A percentile compares a stretch with the other conserved stretches of the same genome.
These are phyloP conservation scores for Eucalyptus microcorys DNA, from an alignment of 345 rosid genomes.

Conservation along the genomic window DNA sequence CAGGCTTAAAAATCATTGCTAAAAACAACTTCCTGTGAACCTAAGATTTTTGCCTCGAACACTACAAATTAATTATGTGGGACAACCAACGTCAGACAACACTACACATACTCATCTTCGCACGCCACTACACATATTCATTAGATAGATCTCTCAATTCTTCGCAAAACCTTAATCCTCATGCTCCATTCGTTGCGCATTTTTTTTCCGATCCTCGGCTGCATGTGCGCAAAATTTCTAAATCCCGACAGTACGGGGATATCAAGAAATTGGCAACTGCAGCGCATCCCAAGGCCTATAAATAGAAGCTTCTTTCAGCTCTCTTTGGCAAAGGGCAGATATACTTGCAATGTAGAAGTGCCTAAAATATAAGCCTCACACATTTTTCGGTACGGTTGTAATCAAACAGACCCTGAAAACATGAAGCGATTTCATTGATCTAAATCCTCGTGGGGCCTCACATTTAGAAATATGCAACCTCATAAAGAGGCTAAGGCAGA, in stretches of 20 bases:
- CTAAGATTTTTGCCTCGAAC: background rate
- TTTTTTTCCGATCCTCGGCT: background rate
- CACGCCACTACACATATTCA: background rate
- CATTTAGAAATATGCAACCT: background rate
- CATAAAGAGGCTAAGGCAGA: background rate
- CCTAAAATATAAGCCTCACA: background rate
- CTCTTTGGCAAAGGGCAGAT: background rate
- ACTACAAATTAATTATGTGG: background rate
- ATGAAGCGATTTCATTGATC: background rate
- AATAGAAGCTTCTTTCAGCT: too few species aligned
- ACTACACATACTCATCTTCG: background rate
- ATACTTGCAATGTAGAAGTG: background rate
- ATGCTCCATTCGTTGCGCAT: background rate
- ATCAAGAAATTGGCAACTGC: background rate
- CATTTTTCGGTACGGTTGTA: background rate
- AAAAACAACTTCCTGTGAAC: background rate
- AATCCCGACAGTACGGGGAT: background rate
- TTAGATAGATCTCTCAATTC: background rate
- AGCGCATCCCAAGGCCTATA: background rate
- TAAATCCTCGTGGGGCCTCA: background rate
- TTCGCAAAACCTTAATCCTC: background rate
- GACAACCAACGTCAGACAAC: background rate
- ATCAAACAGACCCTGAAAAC: background rate
- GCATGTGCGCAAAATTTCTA: background rate
- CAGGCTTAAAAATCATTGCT: background rate